Conservation (phyloP, 345 rosid species). For the Lepidium aucheri region DNA sequence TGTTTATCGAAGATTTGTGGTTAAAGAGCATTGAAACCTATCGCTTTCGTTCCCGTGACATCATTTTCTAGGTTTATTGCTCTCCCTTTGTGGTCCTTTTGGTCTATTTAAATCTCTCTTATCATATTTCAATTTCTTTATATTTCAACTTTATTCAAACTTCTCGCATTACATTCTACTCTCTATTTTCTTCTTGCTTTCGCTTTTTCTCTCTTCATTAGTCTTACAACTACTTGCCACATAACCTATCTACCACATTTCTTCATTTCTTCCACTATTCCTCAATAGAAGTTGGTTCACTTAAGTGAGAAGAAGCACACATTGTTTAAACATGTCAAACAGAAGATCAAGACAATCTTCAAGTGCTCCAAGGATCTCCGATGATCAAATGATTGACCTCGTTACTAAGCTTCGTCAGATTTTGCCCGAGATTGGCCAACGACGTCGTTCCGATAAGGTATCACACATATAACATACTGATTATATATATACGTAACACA, state of each 20-base stretch:
- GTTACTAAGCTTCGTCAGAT: constrained; percentile 73
- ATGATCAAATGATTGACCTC: constrained; percentile 85
- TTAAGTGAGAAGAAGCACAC: background rate
- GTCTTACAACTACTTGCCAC: background rate
- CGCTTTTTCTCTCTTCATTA: background rate
- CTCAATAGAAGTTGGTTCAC: background rate
- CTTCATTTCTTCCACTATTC: background rate
- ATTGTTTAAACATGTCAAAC: constrained; percentile 50
- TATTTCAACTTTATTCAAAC: constrained; percentile 17
- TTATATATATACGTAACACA: no score
- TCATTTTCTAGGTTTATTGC: constrained; percentile 54
- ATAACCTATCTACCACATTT: background rate
- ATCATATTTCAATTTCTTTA: constrained; percentile 39
- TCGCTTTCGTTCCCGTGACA: constrained; percentile 39
- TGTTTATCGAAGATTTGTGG: constrained; percentile 7
- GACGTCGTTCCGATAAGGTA: constrained; percentile 85
- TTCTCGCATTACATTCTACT: background rate
- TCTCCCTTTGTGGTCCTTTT: constrained; percentile 48
- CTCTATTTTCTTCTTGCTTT: background rate
- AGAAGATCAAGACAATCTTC: constrained; percentile 73
- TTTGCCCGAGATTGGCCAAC: constrained; percentile 75
- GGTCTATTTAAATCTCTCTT: constrained; percentile 54
- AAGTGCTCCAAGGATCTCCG: constrained; percentile 62
- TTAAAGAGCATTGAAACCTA: constrained; percentile 14
- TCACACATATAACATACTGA: background rate